These are phyloP conservation scores for Dendrostoma leiphaemia DNA, from an alignment of 2,329 filamentous ascomycete genomes.

Conservation along the genomic window DNA sequence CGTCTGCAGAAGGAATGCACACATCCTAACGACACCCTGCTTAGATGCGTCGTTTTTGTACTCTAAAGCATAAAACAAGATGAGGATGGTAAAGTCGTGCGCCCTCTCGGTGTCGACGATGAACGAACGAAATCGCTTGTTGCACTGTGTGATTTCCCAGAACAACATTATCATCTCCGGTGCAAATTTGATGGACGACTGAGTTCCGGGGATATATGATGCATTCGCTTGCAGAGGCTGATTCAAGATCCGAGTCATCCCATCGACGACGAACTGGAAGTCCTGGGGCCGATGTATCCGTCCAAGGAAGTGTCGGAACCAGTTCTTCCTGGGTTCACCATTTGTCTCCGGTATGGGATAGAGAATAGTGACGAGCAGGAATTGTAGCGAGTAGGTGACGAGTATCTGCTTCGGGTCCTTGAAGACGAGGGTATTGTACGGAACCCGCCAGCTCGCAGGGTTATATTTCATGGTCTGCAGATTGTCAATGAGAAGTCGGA, in stretches of 20 bases:
- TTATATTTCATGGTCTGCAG: conserved; percentile 88
- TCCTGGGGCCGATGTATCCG: conserved; percentile 90
- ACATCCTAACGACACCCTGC: conserved; percentile 93
- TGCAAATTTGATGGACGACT: conserved; percentile 78
- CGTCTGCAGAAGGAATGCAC: conserved; percentile 93
- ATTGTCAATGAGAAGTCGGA: conserved; percentile 9
- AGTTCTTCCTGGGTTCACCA: conserved; percentile 75
- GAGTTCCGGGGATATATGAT: conserved; percentile 84
- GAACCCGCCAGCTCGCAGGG: conserved; percentile 87
- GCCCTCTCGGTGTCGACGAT: conserved; percentile 94
- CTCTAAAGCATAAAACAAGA: conserved; percentile 90
- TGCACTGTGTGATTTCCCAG: conserved; percentile 96
- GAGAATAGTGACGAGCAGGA: conserved; percentile 80
- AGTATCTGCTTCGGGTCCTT: conserved; percentile 87
- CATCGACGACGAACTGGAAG: conserved; percentile 95
- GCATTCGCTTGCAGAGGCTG: conserved; percentile 87
- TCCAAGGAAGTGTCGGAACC: conserved; percentile 88
- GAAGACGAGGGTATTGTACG: conserved; percentile 89
- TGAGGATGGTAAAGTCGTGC: conserved; percentile 87
- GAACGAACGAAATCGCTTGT: conserved; percentile 94
- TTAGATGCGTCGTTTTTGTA: conserved; percentile 82
- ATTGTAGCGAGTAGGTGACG: conserved; percentile 87
- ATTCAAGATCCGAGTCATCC: conserved; percentile 88
- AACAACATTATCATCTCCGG: conserved; percentile 97
- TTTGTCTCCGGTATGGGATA: conserved; percentile 82